phyloP scores from a whole-genome alignment of 2,329 filamentous ascomycete species.

The Aureobasidium vineae region DNA sequence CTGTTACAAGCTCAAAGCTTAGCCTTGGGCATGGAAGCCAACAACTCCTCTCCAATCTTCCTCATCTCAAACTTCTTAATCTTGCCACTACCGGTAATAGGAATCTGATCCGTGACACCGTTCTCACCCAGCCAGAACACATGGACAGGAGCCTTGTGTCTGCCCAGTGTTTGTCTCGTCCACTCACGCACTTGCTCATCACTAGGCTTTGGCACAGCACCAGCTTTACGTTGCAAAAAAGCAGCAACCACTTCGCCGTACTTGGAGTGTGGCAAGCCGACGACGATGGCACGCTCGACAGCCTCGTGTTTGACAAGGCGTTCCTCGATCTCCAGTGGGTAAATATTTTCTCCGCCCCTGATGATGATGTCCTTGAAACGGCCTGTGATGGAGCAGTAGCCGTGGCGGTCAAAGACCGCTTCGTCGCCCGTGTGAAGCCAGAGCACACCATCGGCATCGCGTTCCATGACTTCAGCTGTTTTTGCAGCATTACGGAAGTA shows the following conservation, averaged over 20 bases:
- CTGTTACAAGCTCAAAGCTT: not conserved
- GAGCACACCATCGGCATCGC: constrained; percentile 58
- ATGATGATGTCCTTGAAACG: constrained; percentile 39
- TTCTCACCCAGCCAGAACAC: constrained; percentile 70
- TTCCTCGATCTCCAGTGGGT: constrained; percentile 38
- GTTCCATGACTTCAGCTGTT: constrained; percentile 68
- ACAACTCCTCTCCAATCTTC: constrained; percentile 28
- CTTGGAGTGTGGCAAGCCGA: constrained; percentile 35
- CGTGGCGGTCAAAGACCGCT: constrained; percentile 48
- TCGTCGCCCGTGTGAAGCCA: constrained; percentile 67
- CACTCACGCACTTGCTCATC: constrained; percentile 41
- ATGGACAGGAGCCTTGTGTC: constrained; percentile 60
- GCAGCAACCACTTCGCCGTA: constrained; percentile 37
- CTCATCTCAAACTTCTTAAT: constrained; percentile 45
- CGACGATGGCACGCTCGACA: constrained; percentile 35
- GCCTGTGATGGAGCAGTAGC: constrained; percentile 42
- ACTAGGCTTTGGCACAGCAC: constrained; percentile 31
- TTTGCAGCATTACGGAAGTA: constrained; percentile 69
- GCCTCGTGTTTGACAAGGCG: constrained; percentile 33
- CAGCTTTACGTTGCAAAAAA: constrained; percentile 39
- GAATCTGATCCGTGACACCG: constrained; percentile 39
- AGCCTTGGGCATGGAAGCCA: constrained; percentile 16
- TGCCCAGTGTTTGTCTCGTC: constrained; percentile 41
- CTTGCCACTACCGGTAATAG: constrained; percentile 48
- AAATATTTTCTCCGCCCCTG: constrained; percentile 66